phyloP scores from a whole-genome alignment of 2,329 filamentous ascomycete genomes.

The Colletotrichum sp. region DNA sequence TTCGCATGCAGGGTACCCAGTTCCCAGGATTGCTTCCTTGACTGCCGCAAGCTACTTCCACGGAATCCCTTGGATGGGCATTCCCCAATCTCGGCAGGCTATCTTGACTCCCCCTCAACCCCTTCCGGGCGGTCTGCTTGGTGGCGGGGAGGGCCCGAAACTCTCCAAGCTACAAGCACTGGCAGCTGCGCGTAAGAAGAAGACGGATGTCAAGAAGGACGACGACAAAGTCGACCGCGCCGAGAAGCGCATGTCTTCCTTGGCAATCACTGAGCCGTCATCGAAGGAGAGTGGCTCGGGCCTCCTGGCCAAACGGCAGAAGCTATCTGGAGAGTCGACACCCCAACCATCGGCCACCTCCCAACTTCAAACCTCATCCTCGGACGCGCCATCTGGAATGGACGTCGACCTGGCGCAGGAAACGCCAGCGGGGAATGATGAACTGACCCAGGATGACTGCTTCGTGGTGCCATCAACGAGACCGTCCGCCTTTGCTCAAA shows the following conservation, averaged over 20 bases:
- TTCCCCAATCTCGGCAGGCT: conserved; percentile 70
- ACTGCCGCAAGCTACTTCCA: conserved; percentile 69
- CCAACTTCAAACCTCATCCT: not conserved
- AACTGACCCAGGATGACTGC: not conserved
- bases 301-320: conserved; percentile 25
- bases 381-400: not conserved
- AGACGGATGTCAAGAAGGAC: conserved; percentile 62
- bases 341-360: not conserved
- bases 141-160: conserved; percentile 74
- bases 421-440: not conserved
- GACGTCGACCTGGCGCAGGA: not conserved
- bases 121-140: conserved; percentile 73
- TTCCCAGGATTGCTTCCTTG: conserved; percentile 23
- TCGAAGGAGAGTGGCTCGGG: conserved; percentile 21
- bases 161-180: conserved; percentile 91
- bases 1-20: conserved; percentile 15
- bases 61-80: conserved; percentile 84
- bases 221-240: conserved; percentile 29
- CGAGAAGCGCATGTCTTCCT: conserved; percentile 34
- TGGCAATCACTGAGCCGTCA: conserved; percentile 24
- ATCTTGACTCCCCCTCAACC: conserved; percentile 62
- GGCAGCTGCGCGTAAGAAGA: conserved; percentile 85
- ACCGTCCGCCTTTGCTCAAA: conserved; percentile 64
- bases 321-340: conserved; percentile 23
- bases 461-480: conserved; percentile 24